Evolutionary conservation across 179 eudicot species (phyloP), one percentile per base, ranked within the genome.

Genomic region (Amaranthus tricolor): DNA sequence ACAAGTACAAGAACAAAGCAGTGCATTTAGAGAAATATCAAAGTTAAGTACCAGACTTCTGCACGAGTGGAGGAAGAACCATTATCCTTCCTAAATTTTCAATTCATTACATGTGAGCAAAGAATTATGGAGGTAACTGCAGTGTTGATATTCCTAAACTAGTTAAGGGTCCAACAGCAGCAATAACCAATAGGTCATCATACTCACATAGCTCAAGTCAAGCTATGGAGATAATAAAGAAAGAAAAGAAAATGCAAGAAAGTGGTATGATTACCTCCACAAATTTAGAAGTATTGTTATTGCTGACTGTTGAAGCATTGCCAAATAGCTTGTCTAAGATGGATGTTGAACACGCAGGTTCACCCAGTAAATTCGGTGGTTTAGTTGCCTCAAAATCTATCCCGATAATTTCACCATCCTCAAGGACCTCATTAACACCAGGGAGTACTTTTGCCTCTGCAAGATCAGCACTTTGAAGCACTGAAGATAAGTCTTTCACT

Each of bases 301-400:
- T 68, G 72, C 83, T 79, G 11, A 72, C 67, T 20, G 89, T 76
- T 70, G 74, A 57, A 66, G 85, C 75, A 82, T 84, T 84, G 78
- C 91, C 84, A 81, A 94, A 88, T n/a, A 92, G 79, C 82, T 89
- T 90, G 50, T 89, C 96, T 53, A 94, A 80, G 70, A 92, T 84
- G 72, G 91, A 83, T 14, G 86, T 78, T 62, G 96, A 80, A 55
- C 78, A 72, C 78, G 76, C 85, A 54, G 86, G 79, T 57, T 81
- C 84, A 43, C 78, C 85, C 69, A 76, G 52, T 67, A 79, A n/a
- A 68, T 80, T 84, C 70, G 67, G 81, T 69, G 64, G 81, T 69
- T 82, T 83, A 66, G 79, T 68, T 74, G 72, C 74, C 67, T 79
- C 82, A 60, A 84, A 57, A 81, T 73, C 82, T 57, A 82, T 74